A percentile compares a stretch with the other conserved stretches of the same genome.
phyloP scores from a whole-genome alignment of 805 yeast genomes.

The Yarrowia divulgata region DNA sequence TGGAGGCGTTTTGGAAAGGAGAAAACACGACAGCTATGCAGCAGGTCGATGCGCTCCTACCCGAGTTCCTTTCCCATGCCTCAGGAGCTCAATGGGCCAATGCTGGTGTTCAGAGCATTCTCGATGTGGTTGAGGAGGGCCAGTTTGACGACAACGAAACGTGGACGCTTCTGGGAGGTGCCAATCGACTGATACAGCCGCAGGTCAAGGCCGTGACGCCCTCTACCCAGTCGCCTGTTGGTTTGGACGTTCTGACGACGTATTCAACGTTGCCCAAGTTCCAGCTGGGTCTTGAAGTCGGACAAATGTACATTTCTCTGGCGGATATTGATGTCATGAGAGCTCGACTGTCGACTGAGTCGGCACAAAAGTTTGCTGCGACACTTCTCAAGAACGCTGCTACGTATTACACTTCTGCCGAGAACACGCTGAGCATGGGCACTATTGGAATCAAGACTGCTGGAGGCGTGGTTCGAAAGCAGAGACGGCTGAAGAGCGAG shows the following conservation, averaged over 20 bases:
- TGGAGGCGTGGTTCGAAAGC: slow-evolving; percentile 33
- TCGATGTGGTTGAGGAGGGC: slow-evolving; percentile 1
- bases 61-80: slow-evolving; percentile 19
- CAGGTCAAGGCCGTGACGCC: not conserved
- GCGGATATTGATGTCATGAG: slow-evolving; percentile 13
- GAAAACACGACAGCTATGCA: not conserved
- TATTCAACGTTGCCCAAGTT: slow-evolving; percentile 8
- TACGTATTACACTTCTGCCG: slow-evolving; percentile 31
- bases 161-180: slow-evolving; percentile 22
- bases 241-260: slow-evolving; percentile 7
- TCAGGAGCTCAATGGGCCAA: slow-evolving; percentile 26
- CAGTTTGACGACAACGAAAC: not conserved
- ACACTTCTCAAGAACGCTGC: slow-evolving; percentile 9
- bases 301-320: slow-evolving; percentile 29
- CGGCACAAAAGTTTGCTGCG: slow-evolving; percentile 3
- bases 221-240: slow-evolving; percentile 2
- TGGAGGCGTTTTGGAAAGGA: slow-evolving; percentile 28
- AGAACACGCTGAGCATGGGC: slow-evolving; percentile 12
- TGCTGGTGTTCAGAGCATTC: slow-evolving; percentile 15
- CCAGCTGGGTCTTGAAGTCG: slow-evolving; percentile 16
- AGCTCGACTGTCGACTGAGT: slow-evolving; percentile 3
- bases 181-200: not conserved
- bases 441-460: slow-evolving; percentile 21
- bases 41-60: slow-evolving; percentile 2
- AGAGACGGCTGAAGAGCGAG: slow-evolving; percentile 37